Base-by-base conservation (phyloP, 768 basidiomycete genomes). In the Leccinum truebloodii region DNA sequence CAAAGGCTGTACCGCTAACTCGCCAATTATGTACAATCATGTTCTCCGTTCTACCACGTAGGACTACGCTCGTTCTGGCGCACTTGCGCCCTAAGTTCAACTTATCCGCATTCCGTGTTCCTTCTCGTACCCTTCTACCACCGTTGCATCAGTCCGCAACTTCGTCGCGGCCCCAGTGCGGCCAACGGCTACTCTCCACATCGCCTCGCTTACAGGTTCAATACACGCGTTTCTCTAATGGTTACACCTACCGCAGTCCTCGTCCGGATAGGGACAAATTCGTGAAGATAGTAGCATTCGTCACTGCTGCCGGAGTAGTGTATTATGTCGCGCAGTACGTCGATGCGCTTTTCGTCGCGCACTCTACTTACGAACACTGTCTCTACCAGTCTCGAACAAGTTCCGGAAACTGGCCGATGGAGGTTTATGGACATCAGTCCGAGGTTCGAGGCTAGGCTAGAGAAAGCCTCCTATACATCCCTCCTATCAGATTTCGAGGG, bases 331-430 rank as follows among this genome's bases (percentile, higher is more conserved):
- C 73, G 3, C 73, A 74, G 73, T 73, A 60, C 4, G 73, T 67
- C 44, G 28, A 44, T 53, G 22, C 14, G 24, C 50, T 2, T 18
- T 10, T 3, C 39, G 51, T 16, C 28, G 18, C 48, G 16, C 46
- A 22, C 39, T 35, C 24, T 28, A 22, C 35, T 57, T n/a, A 67
- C 46, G 18, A 54, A n/a, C 7, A 0, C 12, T 16, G 3, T 37
- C 53, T 20, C 41, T 46, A 5, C 34, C 52, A 95, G 93, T 68
- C 79, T 95, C 28, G 95, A 98, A 71, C 81, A 84, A 69, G 90
- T 94, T 0, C 86, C 90, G 3, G 89, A 95, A 70, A 95, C 93
- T 0, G 93, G 94, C 0, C 77, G 95, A 58, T 89, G 88, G 83
- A 76, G 95, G 22, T 97, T 95, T 71, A 96, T 98, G 84, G 89